Evolutionary conservation across 495 filamentous ascomycete species (phyloP).

Genomic region (Neurospora sp.): DNA sequence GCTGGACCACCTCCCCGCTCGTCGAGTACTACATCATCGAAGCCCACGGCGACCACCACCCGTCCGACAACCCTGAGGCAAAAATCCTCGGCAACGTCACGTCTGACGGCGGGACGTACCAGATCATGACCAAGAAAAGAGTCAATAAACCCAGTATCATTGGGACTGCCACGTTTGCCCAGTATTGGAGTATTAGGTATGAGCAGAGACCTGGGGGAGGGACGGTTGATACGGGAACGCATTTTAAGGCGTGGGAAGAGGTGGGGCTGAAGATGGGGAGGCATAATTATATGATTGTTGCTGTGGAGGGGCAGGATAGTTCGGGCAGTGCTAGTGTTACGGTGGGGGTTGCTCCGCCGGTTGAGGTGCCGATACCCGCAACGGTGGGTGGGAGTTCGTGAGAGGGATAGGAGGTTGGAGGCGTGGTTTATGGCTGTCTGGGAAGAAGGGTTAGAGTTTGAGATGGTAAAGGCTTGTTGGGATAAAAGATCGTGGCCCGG

Average conservation of each 20-base stretch:
- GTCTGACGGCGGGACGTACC: slow-evolving; percentile 46
- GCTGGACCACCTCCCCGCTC: slow-evolving; percentile 51
- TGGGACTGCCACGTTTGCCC: slow-evolving; percentile 49
- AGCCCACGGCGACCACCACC: slow-evolving; percentile 47
- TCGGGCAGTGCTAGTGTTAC: slow-evolving; percentile 17
- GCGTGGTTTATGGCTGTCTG: background rate
- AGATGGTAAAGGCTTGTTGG: background rate
- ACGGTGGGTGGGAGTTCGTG: background rate
- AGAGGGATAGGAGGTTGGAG: background rate
- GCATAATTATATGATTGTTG: slow-evolving; percentile 45
- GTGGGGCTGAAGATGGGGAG: slow-evolving; percentile 34
- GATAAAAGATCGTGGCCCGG: background rate
- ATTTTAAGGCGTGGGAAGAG: slow-evolving; percentile 45
- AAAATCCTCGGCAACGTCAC: slow-evolving; percentile 40
- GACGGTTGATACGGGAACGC: slow-evolving; percentile 31
- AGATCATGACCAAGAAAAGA: slow-evolving; percentile 44
- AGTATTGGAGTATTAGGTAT: slow-evolving; percentile 48
- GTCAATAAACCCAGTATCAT: slow-evolving; percentile 47
- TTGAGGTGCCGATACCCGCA: background rate
- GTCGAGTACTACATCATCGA: slow-evolving; percentile 60
- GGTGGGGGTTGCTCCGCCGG: slow-evolving; percentile 19
- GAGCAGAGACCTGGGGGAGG: slow-evolving; percentile 23
- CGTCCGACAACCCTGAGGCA: slow-evolving; percentile 29
- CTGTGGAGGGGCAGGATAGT: slow-evolving; percentile 36
- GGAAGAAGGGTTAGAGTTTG: background rate